phyloP scores from a whole-genome alignment of 2,329 filamentous ascomycete genomes.

The Colletotrichum chlorophyti region DNA sequence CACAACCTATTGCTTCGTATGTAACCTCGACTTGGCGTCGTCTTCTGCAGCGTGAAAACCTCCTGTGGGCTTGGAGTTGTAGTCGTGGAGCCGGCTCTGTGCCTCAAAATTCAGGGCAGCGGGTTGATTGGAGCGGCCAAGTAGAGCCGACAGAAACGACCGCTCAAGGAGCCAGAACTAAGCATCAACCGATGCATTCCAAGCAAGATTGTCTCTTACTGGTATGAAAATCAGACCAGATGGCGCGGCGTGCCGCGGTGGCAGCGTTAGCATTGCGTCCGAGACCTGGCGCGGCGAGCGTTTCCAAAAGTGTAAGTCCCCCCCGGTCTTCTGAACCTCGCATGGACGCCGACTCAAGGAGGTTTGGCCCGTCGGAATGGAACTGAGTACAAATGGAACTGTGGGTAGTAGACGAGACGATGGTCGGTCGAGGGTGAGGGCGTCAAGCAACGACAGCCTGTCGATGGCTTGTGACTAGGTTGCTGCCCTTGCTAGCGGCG shows the following conservation, averaged over 20 bases:
- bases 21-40: conserved; percentile 2
- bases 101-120: conserved; percentile 21
- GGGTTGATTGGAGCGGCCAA: conserved; percentile 22
- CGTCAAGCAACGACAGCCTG: conserved; percentile 38
- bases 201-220: conserved; percentile 21
- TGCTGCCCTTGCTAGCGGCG: conserved; percentile 34
- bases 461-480: conserved; percentile 37
- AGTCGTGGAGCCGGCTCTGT: conserved; percentile 8
- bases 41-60: conserved; percentile 16
- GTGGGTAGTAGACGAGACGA: conserved; percentile 3
- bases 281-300: conserved; percentile 7
- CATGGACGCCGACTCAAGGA: conserved; percentile 18
- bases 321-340: conserved; percentile 7
- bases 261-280: conserved; percentile 2
- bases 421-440: conserved; percentile 37
- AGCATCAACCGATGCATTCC: conserved; percentile 18
- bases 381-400: conserved; percentile 11
- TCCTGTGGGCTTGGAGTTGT: not conserved
- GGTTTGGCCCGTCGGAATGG: conserved; percentile 13
- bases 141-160: conserved; percentile 8
- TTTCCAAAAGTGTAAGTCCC: conserved; percentile 17
- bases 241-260: conserved; percentile 9
- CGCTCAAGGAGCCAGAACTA: conserved; percentile 12
- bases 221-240: conserved; percentile 26
- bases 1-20: not conserved